phyloP scores from a whole-genome alignment of 345 rosid species.

The Abelmoschus esculentus region DNA sequence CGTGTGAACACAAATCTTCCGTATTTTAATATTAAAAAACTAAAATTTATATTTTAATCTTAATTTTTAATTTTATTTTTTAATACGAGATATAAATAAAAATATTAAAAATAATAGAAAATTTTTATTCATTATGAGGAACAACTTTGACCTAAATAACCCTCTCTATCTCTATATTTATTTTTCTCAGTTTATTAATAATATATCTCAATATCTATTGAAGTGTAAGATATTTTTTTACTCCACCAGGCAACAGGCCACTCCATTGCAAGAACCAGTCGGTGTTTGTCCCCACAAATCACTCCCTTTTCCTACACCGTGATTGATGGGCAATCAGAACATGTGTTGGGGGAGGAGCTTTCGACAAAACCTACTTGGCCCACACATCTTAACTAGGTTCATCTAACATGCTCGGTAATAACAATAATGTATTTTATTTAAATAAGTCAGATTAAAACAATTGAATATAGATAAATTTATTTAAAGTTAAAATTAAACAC shows the following conservation, averaged over 20 bases:
- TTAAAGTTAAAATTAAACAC: too few relatives aligned
- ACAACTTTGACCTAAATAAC: too few relatives aligned
- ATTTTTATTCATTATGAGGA: background rate
- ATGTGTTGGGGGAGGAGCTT: constrained; percentile 6
- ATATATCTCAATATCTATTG: too few relatives aligned
- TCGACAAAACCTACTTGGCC: constrained; percentile 5
- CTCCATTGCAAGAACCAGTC: background rate
- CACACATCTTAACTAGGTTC: background rate
- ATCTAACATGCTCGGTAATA: background rate
- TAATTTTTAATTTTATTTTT: too few relatives aligned
- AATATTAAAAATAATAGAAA: too few relatives aligned
- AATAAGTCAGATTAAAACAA: background rate
- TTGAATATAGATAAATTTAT: too few relatives aligned
- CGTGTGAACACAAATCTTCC: background rate
- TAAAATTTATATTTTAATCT: too few relatives aligned
- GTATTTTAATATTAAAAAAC: too few relatives aligned
- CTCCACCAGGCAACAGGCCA: too few relatives aligned
- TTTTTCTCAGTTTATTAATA: too few relatives aligned
- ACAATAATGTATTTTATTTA: background rate
- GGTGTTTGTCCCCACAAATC: constrained; percentile 11
- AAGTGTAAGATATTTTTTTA: background rate
- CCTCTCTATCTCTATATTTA: too few relatives aligned
- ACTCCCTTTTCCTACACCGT: constrained; percentile 25
- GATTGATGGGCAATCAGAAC: constrained; percentile 25
- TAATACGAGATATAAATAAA: too few relatives aligned